A percentile compares a stretch with the other conserved stretches of the same genome.
Evolutionary conservation across 345 rosid genomes (phyloP).

Genomic region (Arabidopsis thaliana): DNA sequence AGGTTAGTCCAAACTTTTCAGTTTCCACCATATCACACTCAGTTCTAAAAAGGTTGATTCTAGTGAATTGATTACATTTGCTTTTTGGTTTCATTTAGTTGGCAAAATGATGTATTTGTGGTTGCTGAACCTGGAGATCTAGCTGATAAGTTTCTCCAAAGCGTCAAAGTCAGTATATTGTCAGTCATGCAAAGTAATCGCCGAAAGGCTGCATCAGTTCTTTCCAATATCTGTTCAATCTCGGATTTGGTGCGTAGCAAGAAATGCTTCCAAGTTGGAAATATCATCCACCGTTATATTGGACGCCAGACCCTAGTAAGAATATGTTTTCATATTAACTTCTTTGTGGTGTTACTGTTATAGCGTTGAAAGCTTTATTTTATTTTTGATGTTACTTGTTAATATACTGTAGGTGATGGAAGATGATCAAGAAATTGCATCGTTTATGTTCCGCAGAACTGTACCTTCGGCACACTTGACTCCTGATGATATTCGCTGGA

Average conservation of each 20-base stretch:
- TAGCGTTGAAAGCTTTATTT: slow-evolving; percentile 11
- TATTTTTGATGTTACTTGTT: slow-evolving; percentile 27
- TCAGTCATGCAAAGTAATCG: slow-evolving; percentile 60
- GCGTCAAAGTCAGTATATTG: slow-evolving; percentile 77
- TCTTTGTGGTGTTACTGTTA: slow-evolving; percentile 13
- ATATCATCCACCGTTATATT: slow-evolving; percentile 81
- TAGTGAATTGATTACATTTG: slow-evolving; percentile 3
- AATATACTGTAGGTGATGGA: slow-evolving; percentile 74
- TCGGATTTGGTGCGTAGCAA: slow-evolving; percentile 67
- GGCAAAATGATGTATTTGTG: slow-evolving; percentile 98
- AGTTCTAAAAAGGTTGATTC: slow-evolving; percentile 10
- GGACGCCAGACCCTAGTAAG: slow-evolving; percentile 94
- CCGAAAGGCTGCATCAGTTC: slow-evolving; percentile 58
- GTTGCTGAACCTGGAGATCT: slow-evolving; percentile 99
- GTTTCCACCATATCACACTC: background rate
- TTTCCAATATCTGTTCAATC: slow-evolving; percentile 72
- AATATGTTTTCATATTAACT: background rate
- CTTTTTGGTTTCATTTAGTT: slow-evolving; percentile 42
- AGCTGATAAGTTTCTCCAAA: slow-evolving; percentile 83
- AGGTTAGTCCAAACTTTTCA: slow-evolving; percentile 59
- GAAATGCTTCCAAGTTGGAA: slow-evolving; percentile 90
- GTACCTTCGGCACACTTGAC: slow-evolving; percentile 88
- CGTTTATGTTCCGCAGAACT: slow-evolving; percentile 96
- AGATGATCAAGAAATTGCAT: slow-evolving; percentile 87
- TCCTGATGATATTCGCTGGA: slow-evolving; percentile 96